Evolutionary conservation across 208 protist genomes (phyloP), one percentile per base, ranked within the genome.

Genomic region (Naegleria lovaniensis): DNA sequence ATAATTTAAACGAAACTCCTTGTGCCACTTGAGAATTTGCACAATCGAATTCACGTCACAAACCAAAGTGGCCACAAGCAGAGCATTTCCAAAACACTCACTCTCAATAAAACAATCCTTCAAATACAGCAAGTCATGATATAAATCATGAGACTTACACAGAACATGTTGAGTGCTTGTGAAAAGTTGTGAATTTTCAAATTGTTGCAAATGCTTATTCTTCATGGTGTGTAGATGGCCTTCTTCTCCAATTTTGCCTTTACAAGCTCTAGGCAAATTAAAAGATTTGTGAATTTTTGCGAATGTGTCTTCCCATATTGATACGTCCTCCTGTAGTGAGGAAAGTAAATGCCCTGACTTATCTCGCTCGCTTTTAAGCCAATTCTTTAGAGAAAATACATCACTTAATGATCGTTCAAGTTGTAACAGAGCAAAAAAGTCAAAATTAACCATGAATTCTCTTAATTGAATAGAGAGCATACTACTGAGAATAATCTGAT

Each of bases 351-450:
- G 51, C 2, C 85, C 39, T 58, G 39, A 51, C 40, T 88, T 88
- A 5, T 59, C 41, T 58, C 36, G 51, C 15, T 88, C 85, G 4
- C 85, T n/a, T 15, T 48, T 55, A 19, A 88, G 55, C 85, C 85
- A 88, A 38, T 88, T 58, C 16, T 79, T 79, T 0, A 79, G 9
- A 36, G 67, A 79, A 48, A 48, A 48, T n/a, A 87, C 83, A 58
- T 36, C 36, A 11, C 5, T 29, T 39, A 88, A n/a, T 25, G 22
- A 22, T 58, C 33, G 11, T 39, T 39, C 25, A 15, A 88, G 55
- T 88, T 58, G 85, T 19, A 58, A 13, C 19, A 88, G 55, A 4
- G 41, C 85, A 88, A 48, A 88, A 22, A 88, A 58, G 33, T 88
- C 43, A 58, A 15, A 29, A 58, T n/a, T 13, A 38, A 39, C 29